A percentile compares a stretch with the other conserved stretches of the same genome.
These are phyloP conservation scores for Pestalotiopsis sp. DNA, from an alignment of 2,329 filamentous ascomycete genomes.

Conservation along the genomic window DNA sequence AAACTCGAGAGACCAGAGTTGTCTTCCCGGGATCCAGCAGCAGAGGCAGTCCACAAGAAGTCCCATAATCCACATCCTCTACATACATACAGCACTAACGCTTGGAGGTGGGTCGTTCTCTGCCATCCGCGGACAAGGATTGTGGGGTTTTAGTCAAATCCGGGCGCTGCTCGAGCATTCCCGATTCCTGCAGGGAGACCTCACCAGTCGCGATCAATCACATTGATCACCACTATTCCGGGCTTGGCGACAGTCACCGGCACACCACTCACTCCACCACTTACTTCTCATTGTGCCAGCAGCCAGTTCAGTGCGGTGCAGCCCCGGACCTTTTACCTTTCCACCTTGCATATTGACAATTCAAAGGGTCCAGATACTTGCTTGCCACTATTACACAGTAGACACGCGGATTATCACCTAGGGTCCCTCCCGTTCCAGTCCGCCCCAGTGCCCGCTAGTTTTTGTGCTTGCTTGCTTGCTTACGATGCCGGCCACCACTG, in stretches of 20 bases:
- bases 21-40: too few relatives aligned
- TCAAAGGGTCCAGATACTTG: not conserved
- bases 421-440: too few relatives aligned
- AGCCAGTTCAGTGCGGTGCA: too few relatives aligned
- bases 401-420: not conserved
- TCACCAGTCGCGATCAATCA: not conserved
- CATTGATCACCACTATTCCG: not conserved
- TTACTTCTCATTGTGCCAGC: not conserved
- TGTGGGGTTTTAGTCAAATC: not conserved
- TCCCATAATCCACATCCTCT: not conserved
- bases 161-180: not conserved
- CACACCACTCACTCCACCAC: not conserved
- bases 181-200: not conserved
- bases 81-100: not conserved
- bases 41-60: too few relatives aligned
- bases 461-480: not conserved
- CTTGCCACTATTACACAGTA: not conserved
- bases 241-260: not conserved
- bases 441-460: not conserved
- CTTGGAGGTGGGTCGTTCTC: not conserved
- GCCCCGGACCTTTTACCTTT: not conserved
- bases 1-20: too few relatives aligned
- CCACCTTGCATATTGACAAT: not conserved
- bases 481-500: conserved; percentile 30
- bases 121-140: not conserved